phyloP scores from a whole-genome alignment of 306 rosid genomes.

The Begonia fuchsioides region DNA sequence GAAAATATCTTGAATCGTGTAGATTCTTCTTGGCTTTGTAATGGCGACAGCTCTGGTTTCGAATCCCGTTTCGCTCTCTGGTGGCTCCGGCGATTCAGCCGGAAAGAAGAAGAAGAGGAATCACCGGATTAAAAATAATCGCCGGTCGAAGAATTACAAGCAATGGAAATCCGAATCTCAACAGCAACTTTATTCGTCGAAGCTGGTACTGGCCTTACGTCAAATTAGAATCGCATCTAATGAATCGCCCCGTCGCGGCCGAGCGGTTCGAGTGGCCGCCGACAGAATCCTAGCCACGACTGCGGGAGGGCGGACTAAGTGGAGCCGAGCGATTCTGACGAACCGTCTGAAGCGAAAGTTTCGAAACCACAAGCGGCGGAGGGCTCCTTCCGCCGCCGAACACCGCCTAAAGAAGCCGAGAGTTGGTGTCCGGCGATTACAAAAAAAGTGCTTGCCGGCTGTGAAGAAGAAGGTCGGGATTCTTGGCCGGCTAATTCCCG shows the following conservation, averaged over 20 bases:
- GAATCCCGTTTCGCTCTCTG: slow-evolving; percentile 29
- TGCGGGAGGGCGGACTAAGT: slow-evolving; percentile 67
- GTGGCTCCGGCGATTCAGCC: slow-evolving; percentile 35
- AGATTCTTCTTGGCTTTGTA: neutral
- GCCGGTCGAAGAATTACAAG: slow-evolving; percentile 16
- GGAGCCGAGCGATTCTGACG: slow-evolving; percentile 83
- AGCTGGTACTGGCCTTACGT: slow-evolving; percentile 51
- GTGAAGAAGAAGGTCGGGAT: slow-evolving; percentile 59
- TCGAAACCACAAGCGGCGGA: slow-evolving; percentile 34
- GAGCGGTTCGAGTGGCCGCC: slow-evolving; percentile 70
- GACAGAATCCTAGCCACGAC: slow-evolving; percentile 67
- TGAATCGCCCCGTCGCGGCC: no score
- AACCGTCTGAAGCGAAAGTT: slow-evolving; percentile 60
- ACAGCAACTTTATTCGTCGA: slow-evolving; percentile 63
- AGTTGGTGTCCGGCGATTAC: slow-evolving; percentile 48
- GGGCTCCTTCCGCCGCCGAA: slow-evolving; percentile 8
- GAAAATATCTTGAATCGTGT: no score
- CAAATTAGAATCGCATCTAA: slow-evolving; percentile 24
- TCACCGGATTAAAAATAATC: slow-evolving; percentile 18
- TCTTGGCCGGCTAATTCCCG: slow-evolving; percentile 82
- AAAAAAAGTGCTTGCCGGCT: slow-evolving; percentile 56
- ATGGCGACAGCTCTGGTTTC: slow-evolving; percentile 51
- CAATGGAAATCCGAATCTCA: slow-evolving; percentile 70
- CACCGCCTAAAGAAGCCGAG: slow-evolving; percentile 46
- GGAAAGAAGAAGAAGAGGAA: slow-evolving; percentile 49